Base-by-base conservation (phyloP, 768 basidiomycete genomes). In the Kwoniella sp. region DNA sequence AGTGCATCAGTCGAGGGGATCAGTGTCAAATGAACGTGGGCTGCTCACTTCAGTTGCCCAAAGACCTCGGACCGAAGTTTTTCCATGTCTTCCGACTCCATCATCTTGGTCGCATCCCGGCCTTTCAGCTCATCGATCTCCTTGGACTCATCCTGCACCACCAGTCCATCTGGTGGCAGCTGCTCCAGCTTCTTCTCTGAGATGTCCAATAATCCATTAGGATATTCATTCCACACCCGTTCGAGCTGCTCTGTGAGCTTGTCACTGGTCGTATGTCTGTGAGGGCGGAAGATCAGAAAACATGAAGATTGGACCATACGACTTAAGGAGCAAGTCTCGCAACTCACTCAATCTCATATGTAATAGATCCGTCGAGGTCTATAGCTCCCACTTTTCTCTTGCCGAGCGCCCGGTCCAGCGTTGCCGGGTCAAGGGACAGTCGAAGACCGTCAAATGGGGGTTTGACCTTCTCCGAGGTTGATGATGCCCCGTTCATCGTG, bases 161-260 rank as follows among this genome's bases (percentile, higher is more conserved):
- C 66, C 11, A 60, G 65, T 2, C 59, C 69, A 30, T 74, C 71
- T 8, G 28, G 52, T 2, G 71, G 61, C 12, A 58, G 20, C 9
- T 34, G 26, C 12, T 41, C 58, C 22, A 72, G 45, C 34, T 51
- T 47, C 17, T 45, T 66, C 38, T 72, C 72, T 8, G 58, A 73
- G 38, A 77, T 58, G 51, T 78, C 73, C 17, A 73, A 65, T 30
- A 77, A 26, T 5, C 75, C 75, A 38, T 69, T 66, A 1, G 75
- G 75, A 41, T 73, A 72, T 54, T 78, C 76, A 30, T 67, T 67
- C 76, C 76, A 78, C 59, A 78, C 67, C 26, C 74, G 37, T 28
- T 67, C 71, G 2, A 78, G 60, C 30, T 63, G 52, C 34, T 70
- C 69, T 3, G 72, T 69, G 29, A 75, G 58, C 47, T 71, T 67